phyloP scores from a whole-genome alignment of 2,329 filamentous ascomycete genomes.

The Ilyonectria sp. region DNA sequence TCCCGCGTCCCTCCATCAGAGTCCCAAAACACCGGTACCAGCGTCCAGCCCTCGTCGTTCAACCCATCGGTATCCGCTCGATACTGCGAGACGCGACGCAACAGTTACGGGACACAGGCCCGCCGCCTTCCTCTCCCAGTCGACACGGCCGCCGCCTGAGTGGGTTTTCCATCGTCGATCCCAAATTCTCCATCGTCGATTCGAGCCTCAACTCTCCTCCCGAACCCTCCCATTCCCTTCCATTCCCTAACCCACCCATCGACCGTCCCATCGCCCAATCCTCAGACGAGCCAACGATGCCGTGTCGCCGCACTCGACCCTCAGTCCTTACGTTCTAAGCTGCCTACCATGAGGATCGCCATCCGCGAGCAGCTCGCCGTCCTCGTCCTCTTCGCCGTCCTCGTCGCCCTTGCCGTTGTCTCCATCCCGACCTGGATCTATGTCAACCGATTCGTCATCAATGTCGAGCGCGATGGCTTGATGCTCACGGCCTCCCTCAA shows the following conservation, averaged over 20 bases:
- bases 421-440: conserved; percentile 81
- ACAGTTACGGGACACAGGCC: conserved; percentile 1
- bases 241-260: conserved; percentile 19
- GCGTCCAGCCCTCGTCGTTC: neutral
- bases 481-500: conserved; percentile 88
- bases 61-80: conserved; percentile 4
- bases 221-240: conserved; percentile 2
- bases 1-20: conserved; percentile 19
- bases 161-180: neutral
- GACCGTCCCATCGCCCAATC: conserved; percentile 21
- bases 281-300: conserved; percentile 45
- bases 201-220: conserved; percentile 2
- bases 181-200: neutral
- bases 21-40: conserved; percentile 18
- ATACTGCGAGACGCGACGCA: conserved; percentile 9
- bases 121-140: conserved; percentile 12
- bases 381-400: conserved; percentile 82
- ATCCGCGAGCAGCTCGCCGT: conserved; percentile 90
- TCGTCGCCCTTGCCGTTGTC: conserved; percentile 83
- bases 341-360: conserved; percentile 80
- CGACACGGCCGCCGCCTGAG: conserved; percentile 5
- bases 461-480: conserved; percentile 73
- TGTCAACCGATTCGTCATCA: conserved; percentile 68
- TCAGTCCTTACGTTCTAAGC: conserved; percentile 41
- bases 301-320: conserved; percentile 42